phyloP scores from a whole-genome alignment of 495 filamentous ascomycete genomes.

The Parmelia sp. region DNA sequence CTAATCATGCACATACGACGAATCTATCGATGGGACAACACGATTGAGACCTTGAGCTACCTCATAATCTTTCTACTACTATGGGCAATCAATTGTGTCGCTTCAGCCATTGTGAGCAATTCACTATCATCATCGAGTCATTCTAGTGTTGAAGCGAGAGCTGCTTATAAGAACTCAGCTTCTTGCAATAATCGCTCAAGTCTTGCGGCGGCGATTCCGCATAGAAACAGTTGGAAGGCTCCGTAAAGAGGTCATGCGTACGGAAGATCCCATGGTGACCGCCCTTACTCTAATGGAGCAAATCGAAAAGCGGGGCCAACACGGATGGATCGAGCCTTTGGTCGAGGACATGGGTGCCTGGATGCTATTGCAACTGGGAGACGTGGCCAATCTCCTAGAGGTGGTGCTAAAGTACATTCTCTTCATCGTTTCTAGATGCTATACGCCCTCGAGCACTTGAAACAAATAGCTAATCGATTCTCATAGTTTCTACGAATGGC shows the following conservation, averaged over 20 bases:
- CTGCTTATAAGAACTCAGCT: not conserved
- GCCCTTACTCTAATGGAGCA: conserved; percentile 31
- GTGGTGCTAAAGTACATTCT: not conserved
- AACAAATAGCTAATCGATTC: not conserved
- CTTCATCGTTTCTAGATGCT: not conserved
- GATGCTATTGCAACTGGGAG: conserved; percentile 34
- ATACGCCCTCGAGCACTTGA: not conserved
- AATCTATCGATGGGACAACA: conserved; percentile 37
- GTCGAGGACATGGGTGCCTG: conserved; percentile 30
- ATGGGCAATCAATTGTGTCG: conserved; percentile 25
- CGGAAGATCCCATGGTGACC: conserved; percentile 23
- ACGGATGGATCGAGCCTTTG: conserved; percentile 32
- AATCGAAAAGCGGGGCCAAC: conserved; percentile 34
- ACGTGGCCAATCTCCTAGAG: conserved; percentile 20
- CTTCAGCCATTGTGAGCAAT: conserved; percentile 14
- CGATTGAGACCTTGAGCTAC: conserved; percentile 27
- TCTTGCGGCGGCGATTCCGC: conserved; percentile 1
- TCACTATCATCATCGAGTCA: not conserved
- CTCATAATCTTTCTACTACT: conserved; percentile 27
- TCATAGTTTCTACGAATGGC: conserved; percentile 38
- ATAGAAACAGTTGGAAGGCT: conserved; percentile 28
- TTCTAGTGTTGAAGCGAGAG: not conserved
- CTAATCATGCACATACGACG: conserved; percentile 29
- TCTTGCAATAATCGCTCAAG: conserved; percentile 1
- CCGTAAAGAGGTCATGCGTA: conserved; percentile 29